Evolutionary conservation across 306 rosid genomes (phyloP).

Genomic region (Clitoria ternatea): DNA sequence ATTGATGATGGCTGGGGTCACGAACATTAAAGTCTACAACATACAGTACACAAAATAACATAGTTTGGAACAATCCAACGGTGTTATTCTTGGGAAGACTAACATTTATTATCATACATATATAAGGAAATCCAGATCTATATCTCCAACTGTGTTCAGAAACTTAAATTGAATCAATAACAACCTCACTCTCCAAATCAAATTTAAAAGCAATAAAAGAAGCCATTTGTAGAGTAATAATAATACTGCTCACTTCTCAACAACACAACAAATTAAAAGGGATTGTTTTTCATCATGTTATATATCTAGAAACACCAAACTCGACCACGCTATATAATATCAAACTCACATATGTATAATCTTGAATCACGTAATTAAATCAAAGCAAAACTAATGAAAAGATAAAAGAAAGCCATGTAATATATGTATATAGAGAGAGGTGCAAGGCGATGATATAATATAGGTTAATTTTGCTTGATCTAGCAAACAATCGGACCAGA

Average conservation of each 20-base stretch:
- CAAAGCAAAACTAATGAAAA: conserved; percentile 12
- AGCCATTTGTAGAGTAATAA: too few relatives aligned
- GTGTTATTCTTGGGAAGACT: conserved; percentile 15
- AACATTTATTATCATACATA: conserved; percentile 39
- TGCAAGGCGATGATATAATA: not conserved
- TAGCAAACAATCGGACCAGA: conserved; percentile 69
- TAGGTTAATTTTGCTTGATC: conserved; percentile 32
- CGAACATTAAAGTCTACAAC: conserved; percentile 17
- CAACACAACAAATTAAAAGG: not conserved
- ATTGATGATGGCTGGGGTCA: conserved; percentile 29
- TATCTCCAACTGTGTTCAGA: conserved; percentile 18
- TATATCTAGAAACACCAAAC: not conserved
- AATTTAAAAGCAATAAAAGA: conserved; percentile 29
- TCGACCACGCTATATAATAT: not conserved
- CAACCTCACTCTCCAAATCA: conserved; percentile 23
- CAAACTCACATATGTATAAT: conserved; percentile 13
- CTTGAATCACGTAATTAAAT: conserved; percentile 19
- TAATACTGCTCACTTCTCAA: conserved; percentile 5
- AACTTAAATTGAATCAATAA: conserved; percentile 10
- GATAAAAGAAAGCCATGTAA: not conserved
- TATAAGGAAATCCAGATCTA: conserved; percentile 43
- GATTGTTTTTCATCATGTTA: not conserved
- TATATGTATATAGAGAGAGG: not conserved
- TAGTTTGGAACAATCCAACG: conserved; percentile 21
- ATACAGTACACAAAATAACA: conserved; percentile 20